These are phyloP conservation scores for Clarireedia hainanense DNA, from an alignment of 2,329 filamentous ascomycete genomes.

Conservation along the genomic window DNA sequence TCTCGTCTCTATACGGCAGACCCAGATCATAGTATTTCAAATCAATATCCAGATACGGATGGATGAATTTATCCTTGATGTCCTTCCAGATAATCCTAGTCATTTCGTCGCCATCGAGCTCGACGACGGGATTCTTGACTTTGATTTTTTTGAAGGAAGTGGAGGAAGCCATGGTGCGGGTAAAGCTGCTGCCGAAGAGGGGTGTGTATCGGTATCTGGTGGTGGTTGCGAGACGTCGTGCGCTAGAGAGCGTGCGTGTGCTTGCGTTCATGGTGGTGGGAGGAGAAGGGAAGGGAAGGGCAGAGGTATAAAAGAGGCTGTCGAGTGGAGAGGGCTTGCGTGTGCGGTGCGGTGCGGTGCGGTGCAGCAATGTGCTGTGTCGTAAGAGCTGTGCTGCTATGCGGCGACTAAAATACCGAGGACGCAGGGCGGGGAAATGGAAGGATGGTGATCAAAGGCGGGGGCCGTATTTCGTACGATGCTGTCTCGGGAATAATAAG, in stretches of 20 bases:
- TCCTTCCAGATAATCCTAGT: slow-evolving; percentile 98
- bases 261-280: neutral
- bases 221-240: neutral
- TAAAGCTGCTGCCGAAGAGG: slow-evolving; percentile 18
- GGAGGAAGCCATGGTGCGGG: slow-evolving; percentile 47
- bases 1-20: slow-evolving; percentile 90
- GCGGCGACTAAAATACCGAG: no score
- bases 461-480: no score
- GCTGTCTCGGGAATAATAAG: no score
- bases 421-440: no score
- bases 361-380: no score
- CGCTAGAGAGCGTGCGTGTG: neutral
- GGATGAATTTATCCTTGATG: slow-evolving; percentile 99
- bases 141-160: slow-evolving; percentile 73
- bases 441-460: no score
- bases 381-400: no score
- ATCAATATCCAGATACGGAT: slow-evolving; percentile 92
- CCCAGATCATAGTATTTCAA: slow-evolving; percentile 97
- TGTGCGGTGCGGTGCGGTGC: no score
- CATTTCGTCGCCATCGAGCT: slow-evolving; percentile 94
- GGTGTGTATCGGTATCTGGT: neutral
- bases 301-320: slow-evolving; percentile 20
- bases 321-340: slow-evolving; percentile 19
- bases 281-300: slow-evolving; percentile 18
- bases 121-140: slow-evolving; percentile 98